Base-by-base conservation (phyloP, 2,329 filamentous ascomycete species). In the Pseudodiploospora longispora region DNA sequence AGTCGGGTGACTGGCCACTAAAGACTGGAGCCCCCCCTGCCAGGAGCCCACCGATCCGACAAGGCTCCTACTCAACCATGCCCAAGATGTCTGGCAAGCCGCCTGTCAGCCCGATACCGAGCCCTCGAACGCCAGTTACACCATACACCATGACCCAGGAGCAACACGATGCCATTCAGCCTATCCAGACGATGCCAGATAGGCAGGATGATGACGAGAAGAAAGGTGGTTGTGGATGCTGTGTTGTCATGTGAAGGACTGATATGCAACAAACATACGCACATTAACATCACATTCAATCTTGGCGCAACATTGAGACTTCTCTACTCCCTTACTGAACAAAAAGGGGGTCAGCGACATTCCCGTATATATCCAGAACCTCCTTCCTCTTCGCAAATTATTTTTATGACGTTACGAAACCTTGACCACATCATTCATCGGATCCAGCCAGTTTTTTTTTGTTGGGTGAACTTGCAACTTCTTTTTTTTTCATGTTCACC, bases 21-120 rank as follows among this genome's bases (percentile, higher is more conserved):
- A 75, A 69, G 46, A 56, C 65, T 1, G 68, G 71, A 29, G 61
- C 46, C 4, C 40, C 42, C 10, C 35, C 54, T 4, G 55, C 54
- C 32, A 76, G 72, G 59, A 76, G 70, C 49, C 72, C 74, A 10
- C 67, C 66, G 4, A 59, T 66, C 27, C 60, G 64, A 12, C 60
- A 60, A 41, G 72, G 67, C 43, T 68, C 69, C 8, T 83, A 82
- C 58, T 80, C 79, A 34, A 80, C 78, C 10, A 82, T 82, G 71
- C 78, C 78, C 35, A 79, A 69, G 60, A 80, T 81, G 36, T 59
- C 60, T 5, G 62, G 65, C 51, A 65, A 62, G 45, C 51, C 53
- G 6, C 51, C 54, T 5, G 47, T 52, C 36, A 63, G 55, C 34
- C 59, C 63, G 10, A 46, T 75, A 19, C 59, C 67, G 2, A 76